Evolutionary conservation across 2,329 filamentous ascomycete genomes (phyloP), one percentile per base, ranked within the genome.

Genomic region (Ilyonectria destructans): DNA sequence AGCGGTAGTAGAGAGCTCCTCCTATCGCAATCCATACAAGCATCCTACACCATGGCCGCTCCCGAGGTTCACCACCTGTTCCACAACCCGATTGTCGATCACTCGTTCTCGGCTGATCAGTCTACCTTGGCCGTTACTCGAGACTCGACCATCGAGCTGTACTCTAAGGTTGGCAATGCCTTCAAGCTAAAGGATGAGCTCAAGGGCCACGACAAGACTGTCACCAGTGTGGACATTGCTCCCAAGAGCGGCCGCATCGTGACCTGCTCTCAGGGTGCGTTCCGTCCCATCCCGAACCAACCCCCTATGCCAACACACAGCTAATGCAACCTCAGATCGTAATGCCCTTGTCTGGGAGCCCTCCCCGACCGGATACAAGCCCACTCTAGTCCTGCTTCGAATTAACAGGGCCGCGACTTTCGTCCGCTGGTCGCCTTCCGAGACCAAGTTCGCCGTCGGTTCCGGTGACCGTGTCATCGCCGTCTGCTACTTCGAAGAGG

Each of bases 311-410:
- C 52, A 31, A 19, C 33, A 33, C 33, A 37, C 5, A 35, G 31
- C 69, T 77, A 46, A 74, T 52, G 33, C 49, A 21, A 35, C 33
- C 12, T 37, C 59, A 97, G 96, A 99, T 83, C 93, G 96, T 75
- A 99, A 99, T 82, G 96, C 96, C 69, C 92, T 98, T 74, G 96
- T 99, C 60, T 99, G 96, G 96, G 96, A 99, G 80, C 94, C 93
- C 21, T 95, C 94, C n/a, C 89, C 93, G 1, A 88, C 90, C 46
- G 96, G 95, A 64, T 99, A 97, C 90, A 98, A 98, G 83, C 96
- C 96, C 4, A 99, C 96, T 1, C 90, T 99, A 61, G 96, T 99
- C 19, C 92, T 99, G 68, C 93, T 99, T 58, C 94, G 96, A 78
- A 98, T 99, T 85, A 98, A 97, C 84, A 91, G 96, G 69, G 96